Evolutionary conservation across 495 filamentous ascomycete genomes (phyloP), one percentile per base, ranked within the genome.

Genomic region (Tuber brumale): DNA sequence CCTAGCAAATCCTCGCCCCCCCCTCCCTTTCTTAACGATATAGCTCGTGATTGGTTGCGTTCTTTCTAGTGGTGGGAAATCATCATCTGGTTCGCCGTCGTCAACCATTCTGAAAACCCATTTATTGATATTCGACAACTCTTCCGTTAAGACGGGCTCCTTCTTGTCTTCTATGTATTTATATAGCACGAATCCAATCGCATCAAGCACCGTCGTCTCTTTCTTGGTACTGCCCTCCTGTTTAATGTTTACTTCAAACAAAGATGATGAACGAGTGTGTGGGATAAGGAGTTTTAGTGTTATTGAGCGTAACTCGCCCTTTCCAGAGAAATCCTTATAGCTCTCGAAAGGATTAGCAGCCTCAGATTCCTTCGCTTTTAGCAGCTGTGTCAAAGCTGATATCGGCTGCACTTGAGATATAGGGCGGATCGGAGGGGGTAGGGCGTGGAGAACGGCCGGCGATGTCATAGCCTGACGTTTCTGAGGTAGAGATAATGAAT

Each of bases 81-180:
- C 95, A 80, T 93, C 93, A 79, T 99, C 95, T 5, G 97, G 92
- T 81, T 99, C 95, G 14, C 92, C 94, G 81, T 94, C 92, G 79
- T 99, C 95, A 12, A 97, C 93, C 92, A 99, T 97, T 43, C 94
- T 88, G 23, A 99, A 85, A 16, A 91, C 92, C 95, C 95, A 99
- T 81, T 90, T 89, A 80, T 98, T 98, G 71, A 97, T 92, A 75
- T 93, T 95, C 44, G 92, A 84, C 81, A 93, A 92, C 43, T 89
- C 87, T 27, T 86, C 85, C 3, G 89, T 87, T 19, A 98, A 86
- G 3, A 88, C 74, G 21, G 95, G 96, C 76, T 92, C 88, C 39
- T 90, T 86, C 46, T 90, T 89, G 80, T 97, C 94, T 75, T 97
- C 92, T 70, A 89, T 87, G 81, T 97, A 98, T 77, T 92, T 87